Percentiles rank a stretch among this genome's conserved stretches.
Conservation (phyloP, 352 stramenopile genomes). For the Phytophthora foliorum region DNA sequence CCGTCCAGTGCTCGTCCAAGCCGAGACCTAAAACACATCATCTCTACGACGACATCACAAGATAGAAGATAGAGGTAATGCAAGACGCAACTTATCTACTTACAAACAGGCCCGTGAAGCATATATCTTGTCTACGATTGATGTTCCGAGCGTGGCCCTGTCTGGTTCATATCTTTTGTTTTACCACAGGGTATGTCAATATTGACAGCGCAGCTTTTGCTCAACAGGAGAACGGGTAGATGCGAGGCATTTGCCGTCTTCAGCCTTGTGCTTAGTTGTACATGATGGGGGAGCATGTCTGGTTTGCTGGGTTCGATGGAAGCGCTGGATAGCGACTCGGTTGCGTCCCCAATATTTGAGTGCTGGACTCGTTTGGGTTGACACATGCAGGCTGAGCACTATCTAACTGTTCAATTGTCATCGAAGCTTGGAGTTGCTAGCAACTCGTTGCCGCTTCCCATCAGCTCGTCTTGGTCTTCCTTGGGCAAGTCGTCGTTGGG, state of each 20-base stretch:
- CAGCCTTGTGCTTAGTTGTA: conserved; percentile 38
- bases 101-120: conserved; percentile 25
- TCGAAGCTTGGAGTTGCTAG: conserved; percentile 71
- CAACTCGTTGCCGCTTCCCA: conserved; percentile 82
- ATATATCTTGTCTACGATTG: conserved; percentile 13
- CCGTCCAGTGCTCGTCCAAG: conserved; percentile 56
- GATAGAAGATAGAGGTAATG: conserved; percentile 22
- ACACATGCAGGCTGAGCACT: conserved; percentile 7
- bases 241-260: conserved; percentile 18
- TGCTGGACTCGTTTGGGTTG: background rate
- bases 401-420: conserved; percentile 45
- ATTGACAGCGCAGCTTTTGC: conserved; percentile 29
- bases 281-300: conserved; percentile 32
- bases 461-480: conserved; percentile 76
- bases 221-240: conserved; percentile 21
- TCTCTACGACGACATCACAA: background rate
- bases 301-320: conserved; percentile 18
- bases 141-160: conserved; percentile 11
- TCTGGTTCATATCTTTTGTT: conserved; percentile 20
- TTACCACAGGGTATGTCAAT: conserved; percentile 29
- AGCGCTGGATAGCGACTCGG: conserved; percentile 3
- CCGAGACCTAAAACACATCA: conserved; percentile 25
- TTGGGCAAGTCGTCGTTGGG: conserved; percentile 40
- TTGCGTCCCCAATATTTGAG: conserved; percentile 2
- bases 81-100: conserved; percentile 37